These are phyloP conservation scores for Sporothrix pallida DNA, from an alignment of 2,329 filamentous ascomycete genomes.

Conservation along the genomic window DNA sequence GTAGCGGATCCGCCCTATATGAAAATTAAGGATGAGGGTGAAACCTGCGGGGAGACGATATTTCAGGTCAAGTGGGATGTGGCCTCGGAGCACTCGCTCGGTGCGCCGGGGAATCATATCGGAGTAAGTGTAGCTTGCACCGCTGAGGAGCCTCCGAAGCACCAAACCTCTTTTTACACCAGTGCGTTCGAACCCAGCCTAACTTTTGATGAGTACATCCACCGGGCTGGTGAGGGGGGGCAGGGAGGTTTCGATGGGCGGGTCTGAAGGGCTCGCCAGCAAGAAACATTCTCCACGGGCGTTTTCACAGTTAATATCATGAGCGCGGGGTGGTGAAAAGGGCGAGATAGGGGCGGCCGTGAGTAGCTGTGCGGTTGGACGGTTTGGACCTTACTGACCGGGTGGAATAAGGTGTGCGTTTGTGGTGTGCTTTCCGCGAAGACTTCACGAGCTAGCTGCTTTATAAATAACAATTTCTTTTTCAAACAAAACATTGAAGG, in stretches of 20 bases:
- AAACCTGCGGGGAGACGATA: not conserved
- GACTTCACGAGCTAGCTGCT: too few species aligned
- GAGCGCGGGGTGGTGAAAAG: too few species aligned
- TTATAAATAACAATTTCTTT: too few species aligned
- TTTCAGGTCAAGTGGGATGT: too few species aligned
- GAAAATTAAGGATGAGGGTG: not conserved
- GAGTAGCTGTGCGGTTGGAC: too few species aligned
- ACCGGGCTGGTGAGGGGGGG: not conserved
- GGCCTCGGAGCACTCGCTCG: not conserved
- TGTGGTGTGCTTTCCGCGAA: not conserved
- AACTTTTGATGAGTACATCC: slow-evolving; percentile 17
- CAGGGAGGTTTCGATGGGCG: not conserved
- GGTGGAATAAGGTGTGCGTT: not conserved
- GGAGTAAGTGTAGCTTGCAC: too few species aligned
- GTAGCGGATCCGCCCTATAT: not conserved
- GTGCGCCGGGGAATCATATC: too few species aligned
- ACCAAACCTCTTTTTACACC: not conserved
- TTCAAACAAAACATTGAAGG: too few species aligned
- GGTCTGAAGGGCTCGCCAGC: not conserved
- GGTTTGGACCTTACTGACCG: too few species aligned
- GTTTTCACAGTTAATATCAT: not conserved
- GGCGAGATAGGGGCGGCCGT: too few species aligned
- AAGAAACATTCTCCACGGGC: not conserved
- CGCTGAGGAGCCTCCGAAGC: not conserved
- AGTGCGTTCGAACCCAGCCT: not conserved